Percentiles rank a stretch among this genome's conserved stretches.
These are phyloP conservation scores for Trichoderma harzianum DNA, from an alignment of 2,329 filamentous ascomycete genomes.

Conservation along the genomic window DNA sequence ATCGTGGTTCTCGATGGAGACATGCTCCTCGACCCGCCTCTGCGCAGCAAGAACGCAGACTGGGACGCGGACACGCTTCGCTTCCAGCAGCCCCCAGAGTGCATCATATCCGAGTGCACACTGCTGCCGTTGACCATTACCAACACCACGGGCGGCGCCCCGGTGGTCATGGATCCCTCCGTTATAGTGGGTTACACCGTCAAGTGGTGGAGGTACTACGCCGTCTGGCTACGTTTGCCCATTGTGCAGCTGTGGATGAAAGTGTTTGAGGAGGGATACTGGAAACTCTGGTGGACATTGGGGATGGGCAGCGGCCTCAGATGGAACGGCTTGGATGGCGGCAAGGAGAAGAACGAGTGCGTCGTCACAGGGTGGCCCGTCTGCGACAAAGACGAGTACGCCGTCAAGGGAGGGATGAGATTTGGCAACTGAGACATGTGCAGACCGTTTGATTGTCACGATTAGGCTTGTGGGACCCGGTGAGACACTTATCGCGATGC, in stretches of 20 bases:
- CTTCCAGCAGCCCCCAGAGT: slow-evolving; percentile 16
- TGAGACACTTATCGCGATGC: background rate
- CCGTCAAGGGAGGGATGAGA: slow-evolving; percentile 3
- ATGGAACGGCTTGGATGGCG: slow-evolving; percentile 16
- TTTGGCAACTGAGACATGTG: slow-evolving; percentile 1
- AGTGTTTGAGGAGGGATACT: slow-evolving; percentile 17
- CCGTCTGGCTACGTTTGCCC: slow-evolving; percentile 18
- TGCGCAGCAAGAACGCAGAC: slow-evolving; percentile 2
- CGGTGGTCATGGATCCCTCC: slow-evolving; percentile 16
- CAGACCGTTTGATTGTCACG: background rate
- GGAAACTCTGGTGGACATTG: slow-evolving; percentile 17
- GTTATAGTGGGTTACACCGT: slow-evolving; percentile 16
- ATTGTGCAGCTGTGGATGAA: slow-evolving; percentile 18
- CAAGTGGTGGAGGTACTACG: slow-evolving; percentile 19
- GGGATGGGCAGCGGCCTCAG: slow-evolving; percentile 15
- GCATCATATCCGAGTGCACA: slow-evolving; percentile 19
- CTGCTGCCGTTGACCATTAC: slow-evolving; percentile 15
- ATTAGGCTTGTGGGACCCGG: background rate
- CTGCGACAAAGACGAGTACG: slow-evolving; percentile 1
- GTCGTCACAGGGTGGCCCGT: slow-evolving; percentile 15
- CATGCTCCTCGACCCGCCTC: slow-evolving; percentile 15
- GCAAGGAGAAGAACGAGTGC: slow-evolving; percentile 18
- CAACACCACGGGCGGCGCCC: slow-evolving; percentile 17
- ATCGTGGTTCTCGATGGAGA: slow-evolving; percentile 20
- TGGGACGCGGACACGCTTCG: slow-evolving; percentile 17